Evolutionary conservation across 345 rosid genomes (phyloP).

Genomic region (Conringia planisiliqua): DNA sequence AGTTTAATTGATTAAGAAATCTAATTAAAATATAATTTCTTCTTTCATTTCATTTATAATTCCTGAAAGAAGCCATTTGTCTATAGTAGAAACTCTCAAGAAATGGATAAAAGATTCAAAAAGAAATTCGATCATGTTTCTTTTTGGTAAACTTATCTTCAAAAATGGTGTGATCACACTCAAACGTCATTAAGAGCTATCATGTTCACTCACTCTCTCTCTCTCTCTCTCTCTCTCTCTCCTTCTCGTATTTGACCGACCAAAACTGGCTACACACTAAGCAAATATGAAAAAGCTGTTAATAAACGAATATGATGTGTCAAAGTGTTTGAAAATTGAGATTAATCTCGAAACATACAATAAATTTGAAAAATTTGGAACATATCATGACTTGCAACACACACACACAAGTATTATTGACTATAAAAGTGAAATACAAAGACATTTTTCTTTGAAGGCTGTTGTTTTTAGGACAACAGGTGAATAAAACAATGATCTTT

Average conservation of each 20-base stretch:
- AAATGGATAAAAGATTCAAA: background rate
- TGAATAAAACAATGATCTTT: background rate
- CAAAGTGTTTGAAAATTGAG: background rate
- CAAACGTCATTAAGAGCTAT: constrained; percentile 9
- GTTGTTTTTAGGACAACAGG: background rate
- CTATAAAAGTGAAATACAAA: background rate
- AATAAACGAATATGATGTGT: background rate
- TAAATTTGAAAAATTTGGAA: background rate
- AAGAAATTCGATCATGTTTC: background rate
- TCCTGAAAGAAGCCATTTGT: background rate
- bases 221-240: no score
- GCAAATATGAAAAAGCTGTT: background rate
- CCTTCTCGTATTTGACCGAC: background rate
- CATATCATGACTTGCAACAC: background rate
- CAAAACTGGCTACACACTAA: background rate
- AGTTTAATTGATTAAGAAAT: background rate
- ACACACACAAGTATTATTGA: background rate
- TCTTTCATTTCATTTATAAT: no score
- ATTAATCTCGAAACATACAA: background rate
- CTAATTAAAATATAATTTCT: no score
- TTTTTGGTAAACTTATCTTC: constrained; percentile 13
- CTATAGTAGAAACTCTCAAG: background rate
- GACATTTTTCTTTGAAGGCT: constrained; percentile 8
- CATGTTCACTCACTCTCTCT: background rate
- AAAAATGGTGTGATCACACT: constrained; percentile 15